Base-by-base conservation (phyloP, 352 stramenopile species). In the Phytophthora agathidicida region DNA sequence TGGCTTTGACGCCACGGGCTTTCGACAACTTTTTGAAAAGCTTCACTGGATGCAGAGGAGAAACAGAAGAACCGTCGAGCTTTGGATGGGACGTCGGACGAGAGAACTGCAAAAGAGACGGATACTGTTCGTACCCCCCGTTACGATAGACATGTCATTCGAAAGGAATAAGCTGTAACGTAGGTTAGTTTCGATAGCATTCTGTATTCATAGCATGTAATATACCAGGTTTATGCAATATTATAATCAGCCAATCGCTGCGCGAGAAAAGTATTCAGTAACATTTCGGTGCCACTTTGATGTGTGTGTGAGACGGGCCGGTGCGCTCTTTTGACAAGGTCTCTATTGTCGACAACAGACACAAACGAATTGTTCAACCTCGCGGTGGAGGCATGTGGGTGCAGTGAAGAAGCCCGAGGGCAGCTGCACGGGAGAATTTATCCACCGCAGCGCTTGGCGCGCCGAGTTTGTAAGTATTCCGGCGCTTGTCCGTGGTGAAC, bases 261-360 rank as follows among this genome's bases (percentile, higher is more conserved):
- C 10, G 4, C 11, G 35, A 2, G 27, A 56, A 63, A 63, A 63
- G n/a, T 56, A 56, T 41, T 56, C 54, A 55, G 54, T 49, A 11
- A 8, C 22, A 42, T 62, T 63, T 63, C 28, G 54, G 54, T 57
- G 39, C 20, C 39, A 19, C 14, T 30, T 60, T 51, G 9, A 36
- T 28, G 4, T 47, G 53, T 41, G 53, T 44, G 32, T 61, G 45
- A 58, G 55, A 64, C 55, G 36, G 55, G 26, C 2, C 38, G 24
- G 26, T 10, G 44, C 17, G 6, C 33, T 16, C 47, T 45, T 55
- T 46, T 57, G 35, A 38, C 48, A 57, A 23, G 11, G 23, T 55
- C 47, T 6, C 47, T 20, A 22, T 16, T 39, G 16, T n/a, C 16
- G 16, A 28, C 22, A 26, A 7, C 37, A 30, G 35, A 42, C n/a